phyloP scores from a whole-genome alignment of 208 protist species.

The Leishmania gerbilli region DNA sequence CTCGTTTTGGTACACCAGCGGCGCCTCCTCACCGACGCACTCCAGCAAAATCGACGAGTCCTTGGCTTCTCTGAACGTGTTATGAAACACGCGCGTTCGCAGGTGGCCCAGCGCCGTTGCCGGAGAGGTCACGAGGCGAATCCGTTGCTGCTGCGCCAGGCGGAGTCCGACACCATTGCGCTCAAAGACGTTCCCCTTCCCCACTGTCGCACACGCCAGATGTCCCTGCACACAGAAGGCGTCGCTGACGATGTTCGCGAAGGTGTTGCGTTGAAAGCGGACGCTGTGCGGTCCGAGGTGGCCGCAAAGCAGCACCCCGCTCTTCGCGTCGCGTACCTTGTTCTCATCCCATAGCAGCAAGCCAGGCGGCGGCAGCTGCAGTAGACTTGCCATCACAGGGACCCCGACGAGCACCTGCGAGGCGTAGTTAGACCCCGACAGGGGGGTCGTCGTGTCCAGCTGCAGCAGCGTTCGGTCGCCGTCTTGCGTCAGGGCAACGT shows the following conservation, averaged over 20 bases:
- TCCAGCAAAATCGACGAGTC: slow-evolving; percentile 46
- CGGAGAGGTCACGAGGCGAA: slow-evolving; percentile 24
- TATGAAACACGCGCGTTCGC: slow-evolving; percentile 64
- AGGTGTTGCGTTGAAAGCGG: slow-evolving; percentile 59
- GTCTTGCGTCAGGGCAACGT: slow-evolving; percentile 56
- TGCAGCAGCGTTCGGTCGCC: slow-evolving; percentile 57
- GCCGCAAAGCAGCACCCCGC: slow-evolving; percentile 60
- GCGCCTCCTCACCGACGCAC: slow-evolving; percentile 21
- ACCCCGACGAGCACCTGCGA: slow-evolving; percentile 67
- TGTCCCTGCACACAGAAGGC: slow-evolving; percentile 72
- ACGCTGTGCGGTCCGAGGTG: slow-evolving; percentile 46
- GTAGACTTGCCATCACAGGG: slow-evolving; percentile 58
- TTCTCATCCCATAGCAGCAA: slow-evolving; percentile 74
- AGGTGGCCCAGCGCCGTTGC: background rate
- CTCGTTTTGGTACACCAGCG: slow-evolving; percentile 61
- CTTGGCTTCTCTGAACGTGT: slow-evolving; percentile 52
- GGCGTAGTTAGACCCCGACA: slow-evolving; percentile 47
- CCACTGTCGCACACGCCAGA: slow-evolving; percentile 62
- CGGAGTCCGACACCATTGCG: slow-evolving; percentile 46
- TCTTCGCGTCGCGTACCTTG: slow-evolving; percentile 41
- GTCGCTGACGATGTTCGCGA: slow-evolving; percentile 50
- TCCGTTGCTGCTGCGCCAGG: slow-evolving; percentile 19
- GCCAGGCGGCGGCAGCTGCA: slow-evolving; percentile 55
- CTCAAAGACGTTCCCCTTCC: slow-evolving; percentile 72
- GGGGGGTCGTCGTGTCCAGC: slow-evolving; percentile 60